Conservation (phyloP, 495 filamentous ascomycete species). For the Xanthoparmelia taractica region DNA sequence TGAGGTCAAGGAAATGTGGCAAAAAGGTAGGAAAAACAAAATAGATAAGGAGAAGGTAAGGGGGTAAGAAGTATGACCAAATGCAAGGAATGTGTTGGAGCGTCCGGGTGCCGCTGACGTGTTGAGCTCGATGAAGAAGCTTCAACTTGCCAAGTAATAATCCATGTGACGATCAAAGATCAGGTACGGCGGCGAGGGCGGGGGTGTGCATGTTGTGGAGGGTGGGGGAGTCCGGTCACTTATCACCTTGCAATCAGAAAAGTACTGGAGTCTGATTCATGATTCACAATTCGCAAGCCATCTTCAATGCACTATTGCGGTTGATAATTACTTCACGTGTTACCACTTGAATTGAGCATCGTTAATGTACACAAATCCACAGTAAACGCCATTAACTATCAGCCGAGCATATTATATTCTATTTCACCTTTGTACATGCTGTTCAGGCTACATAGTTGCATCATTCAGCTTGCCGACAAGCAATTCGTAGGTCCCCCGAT, state of each 20-base stretch:
- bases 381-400: too few relatives aligned
- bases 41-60: too few relatives aligned
- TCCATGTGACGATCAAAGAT: slow-evolving; percentile 6
- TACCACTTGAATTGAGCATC: background rate
- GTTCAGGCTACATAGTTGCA: background rate
- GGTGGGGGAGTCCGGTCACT: background rate
- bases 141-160: slow-evolving; percentile 17
- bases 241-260: too few relatives aligned
- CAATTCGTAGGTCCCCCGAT: background rate
- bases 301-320: background rate
- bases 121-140: slow-evolving; percentile 6
- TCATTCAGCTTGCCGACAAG: background rate
- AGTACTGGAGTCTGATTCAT: too few relatives aligned
- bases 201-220: too few relatives aligned
- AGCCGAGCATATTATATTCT: too few relatives aligned
- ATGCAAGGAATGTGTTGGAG: background rate
- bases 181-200: too few relatives aligned
- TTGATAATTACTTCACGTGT: background rate
- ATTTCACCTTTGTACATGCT: background rate
- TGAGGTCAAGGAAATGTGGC: background rate
- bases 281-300: background rate
- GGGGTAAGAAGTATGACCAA: background rate
- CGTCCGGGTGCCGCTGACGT: background rate
- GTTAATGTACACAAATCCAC: too few relatives aligned
- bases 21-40: background rate